Evolutionary conservation across 1,139 yeast genomes (phyloP), one percentile per base, ranked within the genome.

Genomic region (Magnusiomyces ingens): DNA sequence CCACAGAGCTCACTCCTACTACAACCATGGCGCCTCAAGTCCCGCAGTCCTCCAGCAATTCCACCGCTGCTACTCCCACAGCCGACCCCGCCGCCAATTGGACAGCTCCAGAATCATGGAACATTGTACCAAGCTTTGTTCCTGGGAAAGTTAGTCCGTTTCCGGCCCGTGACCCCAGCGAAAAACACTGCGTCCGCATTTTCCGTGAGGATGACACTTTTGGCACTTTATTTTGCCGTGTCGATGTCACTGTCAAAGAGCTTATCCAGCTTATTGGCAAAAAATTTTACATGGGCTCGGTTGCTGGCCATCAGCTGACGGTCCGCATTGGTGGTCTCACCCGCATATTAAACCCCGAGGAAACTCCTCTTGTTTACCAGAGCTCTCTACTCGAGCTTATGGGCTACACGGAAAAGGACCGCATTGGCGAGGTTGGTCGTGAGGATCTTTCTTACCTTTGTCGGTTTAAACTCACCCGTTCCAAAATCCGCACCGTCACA

Each of bases 361-460:
- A 91, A 55, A 80, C 78, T 56, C 99, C 98, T 0, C 75, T 91
- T 44, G 76, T 81, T 58, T 81, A 88, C 53, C 96, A 91, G 67
- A 80, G 84, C 64, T 85, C 86, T 48, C 68, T 90, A 50, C 71
- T 94, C 21, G 74, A 84, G 59, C 72, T 86, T 45, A 84, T 90
- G 66, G 99, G 99, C 1, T 93, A 87, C 66, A 78, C 80, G 2
- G 86, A 82, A 51, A 75, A 79, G 17, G 98, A 91, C 66, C 81
- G 84, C 50, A 72, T 91, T 51, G 82, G 82, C 55, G 86, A 84
- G 52, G 77, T 90, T 53, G 97, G 96, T 36, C 77, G 96, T 56
- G 95, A 88, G 55, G 99, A 93, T 68, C 72, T 93, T 57, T 84
- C 94, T 49, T 90, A 84, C 64, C 74, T 94, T 45, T 88, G 94